phyloP scores from a whole-genome alignment of 306 rosid genomes.

The Lagenaria siceraria region DNA sequence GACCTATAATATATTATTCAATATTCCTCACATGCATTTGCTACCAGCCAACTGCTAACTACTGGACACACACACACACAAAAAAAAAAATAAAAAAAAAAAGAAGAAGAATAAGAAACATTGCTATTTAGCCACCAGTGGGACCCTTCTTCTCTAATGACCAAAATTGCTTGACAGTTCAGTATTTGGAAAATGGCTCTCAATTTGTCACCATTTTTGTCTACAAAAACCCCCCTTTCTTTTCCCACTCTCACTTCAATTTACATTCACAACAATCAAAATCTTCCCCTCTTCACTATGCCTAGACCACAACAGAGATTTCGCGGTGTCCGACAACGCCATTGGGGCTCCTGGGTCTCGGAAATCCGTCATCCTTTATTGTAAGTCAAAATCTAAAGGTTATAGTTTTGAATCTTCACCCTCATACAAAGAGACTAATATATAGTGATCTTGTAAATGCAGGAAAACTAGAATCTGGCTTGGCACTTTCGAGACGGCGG shows the following conservation, averaged over 20 bases:
- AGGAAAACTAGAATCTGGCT: conserved; percentile 98
- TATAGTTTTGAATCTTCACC: conserved; percentile 22
- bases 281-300: conserved; percentile 29
- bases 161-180: conserved; percentile 34
- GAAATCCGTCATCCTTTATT: conserved; percentile 92
- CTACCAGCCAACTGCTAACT: conserved; percentile 28
- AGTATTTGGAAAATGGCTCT: conserved; percentile 17
- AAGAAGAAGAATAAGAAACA: background rate
- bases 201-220: background rate
- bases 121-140: background rate
- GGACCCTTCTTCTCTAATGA: background rate
- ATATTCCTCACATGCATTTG: conserved; percentile 16
- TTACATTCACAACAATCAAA: background rate
- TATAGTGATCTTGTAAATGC: background rate
- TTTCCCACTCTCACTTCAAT: background rate
- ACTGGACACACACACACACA: background rate
- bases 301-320: conserved; percentile 87
- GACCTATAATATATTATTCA: conserved; percentile 14
- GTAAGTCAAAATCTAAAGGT: conserved; percentile 24
- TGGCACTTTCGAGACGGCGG: conserved; percentile 91
- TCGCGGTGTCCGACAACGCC: conserved; percentile 97
- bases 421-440: too few species aligned
- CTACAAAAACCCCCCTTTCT: conserved; percentile 12
- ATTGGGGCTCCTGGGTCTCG: conserved; percentile 99
- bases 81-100: background rate